Conservation (phyloP, 1,139 yeast species). For the Arxiozyma bovina region DNA sequence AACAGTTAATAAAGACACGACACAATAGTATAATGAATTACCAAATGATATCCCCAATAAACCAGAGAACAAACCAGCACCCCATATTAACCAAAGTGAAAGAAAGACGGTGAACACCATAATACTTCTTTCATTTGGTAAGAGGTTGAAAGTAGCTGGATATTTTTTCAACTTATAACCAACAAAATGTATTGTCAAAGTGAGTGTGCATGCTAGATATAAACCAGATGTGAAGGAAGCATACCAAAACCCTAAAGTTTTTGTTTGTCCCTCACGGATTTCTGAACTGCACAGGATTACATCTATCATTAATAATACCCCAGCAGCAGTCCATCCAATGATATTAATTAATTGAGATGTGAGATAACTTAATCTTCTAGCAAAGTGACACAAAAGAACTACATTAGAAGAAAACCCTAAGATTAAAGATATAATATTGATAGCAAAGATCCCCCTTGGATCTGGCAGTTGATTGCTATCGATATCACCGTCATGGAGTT, state of each 20-base stretch:
- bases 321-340: constrained; percentile 53
- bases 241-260: constrained; percentile 68
- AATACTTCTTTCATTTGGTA: constrained; percentile 57
- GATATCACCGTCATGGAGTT: not conserved
- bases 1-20: constrained; percentile 63
- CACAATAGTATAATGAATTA: constrained; percentile 57
- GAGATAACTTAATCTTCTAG: constrained; percentile 47
- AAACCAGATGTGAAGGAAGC: constrained; percentile 56
- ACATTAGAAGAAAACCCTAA: constrained; percentile 60
- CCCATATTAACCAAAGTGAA: constrained; percentile 61
- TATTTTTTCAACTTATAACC: constrained; percentile 55
- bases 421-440: constrained; percentile 55
- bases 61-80: constrained; percentile 48
- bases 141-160: constrained; percentile 60
- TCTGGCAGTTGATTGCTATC: constrained; percentile 29
- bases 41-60: constrained; percentile 45
- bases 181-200: constrained; percentile 47
- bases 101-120: constrained; percentile 62
- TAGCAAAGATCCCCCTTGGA: constrained; percentile 37
- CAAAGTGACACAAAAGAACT: constrained; percentile 57
- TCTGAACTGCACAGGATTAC: constrained; percentile 32
- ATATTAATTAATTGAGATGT: constrained; percentile 55
- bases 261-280: constrained; percentile 15
- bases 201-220: constrained; percentile 47
- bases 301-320: constrained; percentile 42